Base-by-base conservation (phyloP, 169 alveolate species). In the Eimeria sp. region DNA sequence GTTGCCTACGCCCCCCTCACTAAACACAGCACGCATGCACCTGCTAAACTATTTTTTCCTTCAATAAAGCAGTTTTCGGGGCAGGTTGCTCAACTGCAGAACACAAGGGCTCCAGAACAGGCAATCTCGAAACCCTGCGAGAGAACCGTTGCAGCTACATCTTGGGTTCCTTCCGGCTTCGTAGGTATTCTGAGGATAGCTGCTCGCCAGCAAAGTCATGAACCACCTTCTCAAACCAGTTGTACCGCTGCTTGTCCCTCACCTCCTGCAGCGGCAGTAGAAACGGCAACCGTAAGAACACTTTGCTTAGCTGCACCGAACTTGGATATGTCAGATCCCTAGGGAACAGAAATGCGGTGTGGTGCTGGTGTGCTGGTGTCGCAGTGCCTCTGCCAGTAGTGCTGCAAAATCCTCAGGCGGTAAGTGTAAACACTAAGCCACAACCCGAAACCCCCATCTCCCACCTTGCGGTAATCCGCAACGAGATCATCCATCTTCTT, bases 191-290 rank as follows among this genome's bases (percentile, higher is more conserved):
- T 43, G 98, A 97, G n/a, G 98, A 97, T 47, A 97, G 88, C 89
- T 98, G 98, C 73, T 98, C 98, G 30, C 99, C 99, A 13, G 98
- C 98, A 18, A 98, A 96, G 47, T 97, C 98, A 67, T 96, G 97
- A 25, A 98, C 98, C 20, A 97, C 98, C 93, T 97, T 97, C 95
- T 98, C 99, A 82, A 97, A 96, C 95, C 97, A 98, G 47, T 97
- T 91, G 70, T 97, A 97, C 89, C 97, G 94, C 95, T 97, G 97
- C 95, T 97, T 96, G 43, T 96, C 92, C 58, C 97, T 84, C 63
- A 96, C 95, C 83, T 97, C 98, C 97, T 97, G 94, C 58, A 76
- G 86, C 86, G n/a, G n/a, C 84, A 34, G 70, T 58, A 47, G 27
- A 47, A 88, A 22, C 54, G 34, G 40, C 95, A 73, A 76, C 47